Evolutionary conservation across 352 stramenopile genomes (phyloP).

Genomic region (Pythium angustatum): DNA sequence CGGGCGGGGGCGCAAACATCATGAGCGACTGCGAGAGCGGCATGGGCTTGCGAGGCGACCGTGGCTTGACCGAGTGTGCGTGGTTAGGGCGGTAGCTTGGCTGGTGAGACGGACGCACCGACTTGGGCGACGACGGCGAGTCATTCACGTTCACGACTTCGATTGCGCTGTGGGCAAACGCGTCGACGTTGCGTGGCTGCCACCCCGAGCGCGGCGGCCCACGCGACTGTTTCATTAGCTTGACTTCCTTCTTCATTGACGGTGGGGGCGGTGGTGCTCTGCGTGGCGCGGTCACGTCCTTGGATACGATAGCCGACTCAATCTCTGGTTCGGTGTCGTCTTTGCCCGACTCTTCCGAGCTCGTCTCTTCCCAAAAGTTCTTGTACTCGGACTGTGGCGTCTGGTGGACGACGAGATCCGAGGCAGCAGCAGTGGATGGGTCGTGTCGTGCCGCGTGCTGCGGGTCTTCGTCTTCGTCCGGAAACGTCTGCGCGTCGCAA

Average conservation of each 20-base stretch:
- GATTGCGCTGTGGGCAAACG: too few species aligned
- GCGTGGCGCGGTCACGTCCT: not conserved
- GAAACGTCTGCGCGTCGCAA: slow-evolving; percentile 15
- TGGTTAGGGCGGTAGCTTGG: too few species aligned
- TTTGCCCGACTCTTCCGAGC: not conserved
- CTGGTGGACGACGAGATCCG: too few species aligned
- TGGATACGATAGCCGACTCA: not conserved
- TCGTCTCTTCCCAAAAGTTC: not conserved
- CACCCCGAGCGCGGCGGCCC: too few species aligned
- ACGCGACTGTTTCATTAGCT: too few species aligned
- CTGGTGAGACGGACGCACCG: too few species aligned
- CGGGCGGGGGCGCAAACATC: slow-evolving; percentile 10
- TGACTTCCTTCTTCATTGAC: too few species aligned
- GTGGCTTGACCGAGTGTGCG: too few species aligned
- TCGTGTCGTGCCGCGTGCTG: not conserved
- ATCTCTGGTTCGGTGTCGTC: not conserved
- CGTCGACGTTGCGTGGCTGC: too few species aligned
- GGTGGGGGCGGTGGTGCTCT: too few species aligned
- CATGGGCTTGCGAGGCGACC: slow-evolving; percentile 21
- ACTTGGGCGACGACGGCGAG: not conserved
- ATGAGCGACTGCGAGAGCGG: slow-evolving; percentile 23
- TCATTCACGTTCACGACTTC: too few species aligned
- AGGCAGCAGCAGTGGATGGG: not conserved
- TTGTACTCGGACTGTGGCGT: not conserved
- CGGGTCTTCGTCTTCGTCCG: slow-evolving; percentile 16